These are phyloP conservation scores for Sporothrix dimorphospora DNA, from an alignment of 2,329 filamentous ascomycete species.

Conservation along the genomic window DNA sequence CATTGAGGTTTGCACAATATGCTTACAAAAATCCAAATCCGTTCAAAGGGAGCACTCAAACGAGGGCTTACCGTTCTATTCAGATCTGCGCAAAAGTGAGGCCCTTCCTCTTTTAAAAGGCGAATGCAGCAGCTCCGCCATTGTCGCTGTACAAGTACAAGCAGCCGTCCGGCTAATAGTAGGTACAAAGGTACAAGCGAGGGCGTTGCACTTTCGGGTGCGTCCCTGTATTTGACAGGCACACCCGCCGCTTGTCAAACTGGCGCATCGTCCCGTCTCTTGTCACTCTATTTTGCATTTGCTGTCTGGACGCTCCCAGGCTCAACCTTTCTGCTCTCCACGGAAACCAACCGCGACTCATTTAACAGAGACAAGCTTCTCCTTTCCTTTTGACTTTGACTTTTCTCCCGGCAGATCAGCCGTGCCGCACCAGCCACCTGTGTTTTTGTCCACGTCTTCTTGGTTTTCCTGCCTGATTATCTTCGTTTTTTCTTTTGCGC, in stretches of 20 bases:
- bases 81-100: no score
- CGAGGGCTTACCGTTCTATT: no score
- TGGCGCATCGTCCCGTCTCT: slow-evolving; percentile 15
- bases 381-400: background rate
- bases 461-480: background rate
- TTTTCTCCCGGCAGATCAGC: slow-evolving; percentile 13
- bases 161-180: background rate
- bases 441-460: background rate
- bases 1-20: background rate
- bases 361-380: slow-evolving; percentile 3
- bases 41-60: no score
- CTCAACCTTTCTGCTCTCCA: background rate
- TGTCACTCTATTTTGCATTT: background rate
- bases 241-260: slow-evolving; percentile 1
- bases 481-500: background rate
- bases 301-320: background rate
- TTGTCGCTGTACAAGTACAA: background rate
- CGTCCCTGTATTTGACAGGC: no score
- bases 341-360: slow-evolving; percentile 6
- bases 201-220: no score
- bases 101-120: no score
- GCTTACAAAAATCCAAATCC: no score
- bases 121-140: no score
- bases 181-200: background rate
- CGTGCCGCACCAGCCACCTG: background rate